Conservation (phyloP, 2,329 filamentous ascomycete genomes). For the Talaromyces sp. region DNA sequence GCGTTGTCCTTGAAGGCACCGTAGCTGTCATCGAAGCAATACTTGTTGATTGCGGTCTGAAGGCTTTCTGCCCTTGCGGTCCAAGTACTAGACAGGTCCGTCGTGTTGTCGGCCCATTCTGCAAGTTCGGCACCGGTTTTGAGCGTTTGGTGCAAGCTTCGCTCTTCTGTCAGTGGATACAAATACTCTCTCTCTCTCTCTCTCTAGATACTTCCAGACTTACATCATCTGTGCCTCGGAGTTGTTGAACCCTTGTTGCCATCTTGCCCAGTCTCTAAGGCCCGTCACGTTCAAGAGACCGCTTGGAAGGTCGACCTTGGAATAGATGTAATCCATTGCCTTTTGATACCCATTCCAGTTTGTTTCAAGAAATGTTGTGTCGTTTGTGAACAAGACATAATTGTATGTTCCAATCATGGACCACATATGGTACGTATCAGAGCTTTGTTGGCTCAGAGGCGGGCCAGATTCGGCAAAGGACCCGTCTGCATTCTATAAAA, state of each 20-base stretch:
- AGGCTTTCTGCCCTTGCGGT: conserved; percentile 39
- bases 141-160: conserved; percentile 50
- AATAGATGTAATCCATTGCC: conserved; percentile 45
- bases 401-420: conserved; percentile 57
- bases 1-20: conserved; percentile 54
- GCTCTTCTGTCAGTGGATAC: not conserved
- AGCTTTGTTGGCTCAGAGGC: conserved; percentile 28
- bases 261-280: conserved; percentile 50
- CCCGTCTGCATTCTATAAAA: conserved; percentile 18
- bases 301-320: conserved; percentile 39
- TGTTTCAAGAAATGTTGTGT: conserved; percentile 43
- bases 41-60: conserved; percentile 41
- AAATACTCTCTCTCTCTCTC: not conserved
- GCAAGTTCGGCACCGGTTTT: conserved; percentile 51
- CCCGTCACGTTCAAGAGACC: conserved; percentile 49
- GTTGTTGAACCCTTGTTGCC: conserved; percentile 48
- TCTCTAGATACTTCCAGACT: not conserved
- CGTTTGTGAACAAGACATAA: conserved; percentile 54
- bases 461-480: conserved; percentile 33
- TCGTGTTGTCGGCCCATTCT: conserved; percentile 41
- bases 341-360: conserved; percentile 48
- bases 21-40: conserved; percentile 46
- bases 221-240: conserved; percentile 50
- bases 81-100: conserved; percentile 37
- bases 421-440: conserved; percentile 43